Percentiles rank a stretch among this genome's conserved stretches.
phyloP scores from a whole-genome alignment of 1,284 basidiomycete species.

The Trametes pubescens region DNA sequence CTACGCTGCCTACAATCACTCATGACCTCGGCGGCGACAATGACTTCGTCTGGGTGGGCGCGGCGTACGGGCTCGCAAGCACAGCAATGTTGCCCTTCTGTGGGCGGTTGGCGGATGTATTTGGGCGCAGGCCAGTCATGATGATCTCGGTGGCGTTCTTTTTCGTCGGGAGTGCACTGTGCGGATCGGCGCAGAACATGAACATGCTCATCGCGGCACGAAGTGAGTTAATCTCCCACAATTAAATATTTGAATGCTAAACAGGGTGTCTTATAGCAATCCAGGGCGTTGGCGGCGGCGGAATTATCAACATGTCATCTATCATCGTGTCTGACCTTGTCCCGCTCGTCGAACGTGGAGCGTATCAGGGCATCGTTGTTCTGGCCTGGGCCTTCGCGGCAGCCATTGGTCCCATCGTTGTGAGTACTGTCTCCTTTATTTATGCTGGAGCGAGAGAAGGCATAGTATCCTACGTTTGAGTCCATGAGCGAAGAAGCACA shows the following conservation, averaged over 20 bases:
- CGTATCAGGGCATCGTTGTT: slow-evolving; percentile 33
- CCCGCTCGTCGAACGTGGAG: slow-evolving; percentile 30
- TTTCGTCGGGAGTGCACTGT: slow-evolving; percentile 40
- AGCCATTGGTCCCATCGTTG: slow-evolving; percentile 45
- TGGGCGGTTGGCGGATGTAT: slow-evolving; percentile 43
- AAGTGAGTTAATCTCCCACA: slow-evolving; percentile 18
- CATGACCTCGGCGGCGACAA: slow-evolving; percentile 36
- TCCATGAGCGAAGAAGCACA: background rate
- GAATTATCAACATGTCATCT: slow-evolving; percentile 47
- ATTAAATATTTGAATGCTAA: background rate
- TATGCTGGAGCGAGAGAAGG: background rate
- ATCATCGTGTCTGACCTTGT: slow-evolving; percentile 38
- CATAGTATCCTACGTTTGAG: background rate
- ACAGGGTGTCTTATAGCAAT: slow-evolving; percentile 36
- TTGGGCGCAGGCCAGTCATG: slow-evolving; percentile 28
- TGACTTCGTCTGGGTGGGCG: slow-evolving; percentile 42
- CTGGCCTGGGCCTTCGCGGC: slow-evolving; percentile 46
- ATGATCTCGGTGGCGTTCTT: slow-evolving; percentile 25
- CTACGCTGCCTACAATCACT: slow-evolving; percentile 45
- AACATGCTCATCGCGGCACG: slow-evolving; percentile 54
- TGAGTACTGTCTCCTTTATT: slow-evolving; percentile 26
- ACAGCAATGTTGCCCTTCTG: slow-evolving; percentile 38
- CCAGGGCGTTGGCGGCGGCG: slow-evolving; percentile 61
- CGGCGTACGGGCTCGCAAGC: slow-evolving; percentile 39
- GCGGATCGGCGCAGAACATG: slow-evolving; percentile 52